Percentiles rank a stretch among this genome's conserved stretches.
These are phyloP conservation scores for Komagataella pseudopastoris DNA, from an alignment of 805 yeast genomes.

Conservation along the genomic window DNA sequence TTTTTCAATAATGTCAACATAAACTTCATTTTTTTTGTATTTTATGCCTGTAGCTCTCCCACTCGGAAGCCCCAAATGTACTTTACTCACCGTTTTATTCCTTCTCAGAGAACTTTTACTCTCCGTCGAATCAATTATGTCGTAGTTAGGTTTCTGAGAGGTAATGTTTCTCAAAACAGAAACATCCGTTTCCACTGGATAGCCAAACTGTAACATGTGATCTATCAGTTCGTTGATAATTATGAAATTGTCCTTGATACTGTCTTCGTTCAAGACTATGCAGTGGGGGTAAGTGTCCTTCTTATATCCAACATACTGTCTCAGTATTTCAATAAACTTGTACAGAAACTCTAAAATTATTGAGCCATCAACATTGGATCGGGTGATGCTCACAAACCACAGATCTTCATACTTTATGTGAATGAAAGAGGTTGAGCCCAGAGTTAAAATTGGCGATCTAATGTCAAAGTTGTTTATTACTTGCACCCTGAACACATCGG, in stretches of 20 bases:
- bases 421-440: slow-evolving; percentile 87
- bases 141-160: slow-evolving; percentile 3
- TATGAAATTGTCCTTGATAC: slow-evolving; percentile 52
- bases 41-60: slow-evolving; percentile 33
- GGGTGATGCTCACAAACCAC: slow-evolving; percentile 81
- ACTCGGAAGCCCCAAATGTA: not conserved
- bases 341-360: slow-evolving; percentile 67
- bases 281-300: not conserved
- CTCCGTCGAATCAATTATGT: not conserved
- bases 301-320: slow-evolving; percentile 7
- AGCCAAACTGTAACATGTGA: slow-evolving; percentile 67
- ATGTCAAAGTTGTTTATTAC: slow-evolving; percentile 57
- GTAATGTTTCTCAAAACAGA: slow-evolving; percentile 21
- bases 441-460: slow-evolving; percentile 64
- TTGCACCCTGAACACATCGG: slow-evolving; percentile 87
- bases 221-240: slow-evolving; percentile 67
- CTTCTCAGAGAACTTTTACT: slow-evolving; percentile 3
- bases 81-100: slow-evolving; percentile 4
- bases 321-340: slow-evolving; percentile 41
- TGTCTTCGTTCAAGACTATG: slow-evolving; percentile 27
- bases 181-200: slow-evolving; percentile 53
- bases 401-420: slow-evolving; percentile 50
- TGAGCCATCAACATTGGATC: slow-evolving; percentile 80
- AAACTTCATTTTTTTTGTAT: slow-evolving; percentile 73
- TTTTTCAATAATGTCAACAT: slow-evolving; percentile 62